Conservation (phyloP, 75 land plant species). For the Pseudotsuga menziesii region DNA sequence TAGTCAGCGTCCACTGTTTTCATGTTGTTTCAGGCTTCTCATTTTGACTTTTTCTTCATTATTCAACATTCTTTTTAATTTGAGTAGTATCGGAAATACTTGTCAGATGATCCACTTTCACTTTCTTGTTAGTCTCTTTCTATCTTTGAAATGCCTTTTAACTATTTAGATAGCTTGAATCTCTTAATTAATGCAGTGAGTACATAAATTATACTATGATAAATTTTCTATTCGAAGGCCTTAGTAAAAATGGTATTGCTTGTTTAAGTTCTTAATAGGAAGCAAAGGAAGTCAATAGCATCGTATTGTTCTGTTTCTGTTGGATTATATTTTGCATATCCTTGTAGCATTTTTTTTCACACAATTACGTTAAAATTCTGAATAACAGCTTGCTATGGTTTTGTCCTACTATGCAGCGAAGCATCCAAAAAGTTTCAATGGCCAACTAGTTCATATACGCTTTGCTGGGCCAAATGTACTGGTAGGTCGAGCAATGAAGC, state of each 20-base stretch:
- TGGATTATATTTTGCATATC: not conserved
- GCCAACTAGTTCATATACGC: slow-evolving; percentile 61
- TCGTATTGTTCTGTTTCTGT: not conserved
- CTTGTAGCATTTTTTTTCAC: not conserved
- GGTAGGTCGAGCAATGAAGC: slow-evolving; percentile 55
- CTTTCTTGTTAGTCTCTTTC: not conserved
- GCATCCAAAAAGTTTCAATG: slow-evolving; percentile 69
- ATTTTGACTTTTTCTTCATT: no score
- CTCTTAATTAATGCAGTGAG: not conserved
- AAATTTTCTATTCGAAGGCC: not conserved
- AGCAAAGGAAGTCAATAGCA: slow-evolving; percentile 1
- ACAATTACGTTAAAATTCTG: not conserved
- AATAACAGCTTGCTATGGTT: not conserved
- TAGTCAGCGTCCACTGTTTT: no score
- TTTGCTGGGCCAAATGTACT: slow-evolving; percentile 73
- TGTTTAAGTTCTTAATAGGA: not conserved
- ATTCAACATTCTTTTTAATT: no score
- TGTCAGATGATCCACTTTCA: not conserved
- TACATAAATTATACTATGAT: not conserved
- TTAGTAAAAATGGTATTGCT: not conserved
- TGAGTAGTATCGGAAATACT: not conserved
- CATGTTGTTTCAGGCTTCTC: no score
- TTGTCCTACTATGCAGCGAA: slow-evolving; percentile 38
- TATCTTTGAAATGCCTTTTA: not conserved
- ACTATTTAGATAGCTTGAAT: not conserved